Conservation (phyloP, 2,329 filamentous ascomycete genomes). For the Dothistroma pini region DNA sequence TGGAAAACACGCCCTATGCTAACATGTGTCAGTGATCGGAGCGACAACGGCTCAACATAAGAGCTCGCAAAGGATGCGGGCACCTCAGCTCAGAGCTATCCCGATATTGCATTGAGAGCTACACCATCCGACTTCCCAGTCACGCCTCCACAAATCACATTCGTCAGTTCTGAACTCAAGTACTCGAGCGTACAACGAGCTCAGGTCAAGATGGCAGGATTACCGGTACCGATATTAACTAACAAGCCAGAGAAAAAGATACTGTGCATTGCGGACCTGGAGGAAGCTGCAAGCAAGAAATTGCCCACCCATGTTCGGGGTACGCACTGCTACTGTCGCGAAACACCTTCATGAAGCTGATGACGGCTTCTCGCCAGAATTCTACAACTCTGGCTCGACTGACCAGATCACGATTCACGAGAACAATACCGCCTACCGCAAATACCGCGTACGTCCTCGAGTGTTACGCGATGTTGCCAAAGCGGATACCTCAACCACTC, state of each 20-base stretch:
- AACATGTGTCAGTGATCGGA: not conserved
- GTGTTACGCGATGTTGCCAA: constrained; percentile 38
- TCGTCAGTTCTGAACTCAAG: not conserved
- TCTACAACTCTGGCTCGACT: constrained; percentile 57
- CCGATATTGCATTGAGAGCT: not conserved
- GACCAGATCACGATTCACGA: constrained; percentile 52
- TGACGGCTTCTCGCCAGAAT: constrained; percentile 38
- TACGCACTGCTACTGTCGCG: not conserved
- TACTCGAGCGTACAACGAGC: not conserved
- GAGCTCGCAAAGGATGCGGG: not conserved
- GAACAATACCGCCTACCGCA: constrained; percentile 51
- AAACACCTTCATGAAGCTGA: not conserved
- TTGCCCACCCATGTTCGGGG: constrained; percentile 16
- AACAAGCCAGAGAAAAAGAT: constrained; percentile 15
- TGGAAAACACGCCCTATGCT: not conserved
- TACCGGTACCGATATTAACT: constrained; percentile 18
- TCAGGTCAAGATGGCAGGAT: constrained; percentile 18
- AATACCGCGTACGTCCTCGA: constrained; percentile 37
- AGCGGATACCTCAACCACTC: constrained; percentile 40
- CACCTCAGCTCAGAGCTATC: not conserved
- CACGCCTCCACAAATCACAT: not conserved
- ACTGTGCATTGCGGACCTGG: constrained; percentile 25
- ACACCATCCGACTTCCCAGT: not conserved
- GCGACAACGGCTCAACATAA: not conserved
- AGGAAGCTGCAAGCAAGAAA: constrained; percentile 22